Conservation (phyloP, 768 basidiomycete species). For the Amyloporia xantha region DNA sequence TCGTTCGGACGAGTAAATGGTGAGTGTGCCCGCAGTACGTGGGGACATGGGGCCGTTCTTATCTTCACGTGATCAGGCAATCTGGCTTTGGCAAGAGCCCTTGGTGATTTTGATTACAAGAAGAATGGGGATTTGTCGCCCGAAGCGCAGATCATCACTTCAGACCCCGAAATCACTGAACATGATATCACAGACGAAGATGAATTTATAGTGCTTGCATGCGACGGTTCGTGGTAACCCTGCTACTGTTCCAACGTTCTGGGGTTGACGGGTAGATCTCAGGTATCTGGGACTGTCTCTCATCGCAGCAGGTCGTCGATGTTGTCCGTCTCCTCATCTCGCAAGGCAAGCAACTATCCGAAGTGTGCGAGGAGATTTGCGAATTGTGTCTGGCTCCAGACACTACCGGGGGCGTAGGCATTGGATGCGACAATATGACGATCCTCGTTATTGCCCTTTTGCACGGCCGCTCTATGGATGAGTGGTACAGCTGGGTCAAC, state of each 20-base stretch:
- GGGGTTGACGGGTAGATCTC: constrained; percentile 1
- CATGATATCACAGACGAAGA: constrained; percentile 85
- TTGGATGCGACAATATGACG: constrained; percentile 99
- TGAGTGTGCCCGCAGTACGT: constrained; percentile 23
- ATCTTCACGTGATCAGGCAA: constrained; percentile 53
- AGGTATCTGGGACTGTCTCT: constrained; percentile 99
- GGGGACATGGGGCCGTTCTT: neutral
- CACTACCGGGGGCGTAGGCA: constrained; percentile 81
- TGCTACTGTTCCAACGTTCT: neutral
- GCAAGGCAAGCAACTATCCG: constrained; percentile 67
- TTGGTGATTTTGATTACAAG: constrained; percentile 99
- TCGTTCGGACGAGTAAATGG: constrained; percentile 97
- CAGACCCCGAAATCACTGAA: constrained; percentile 83
- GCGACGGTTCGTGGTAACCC: constrained; percentile 70
- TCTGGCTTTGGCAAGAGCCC: constrained; percentile 87
- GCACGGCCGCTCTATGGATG: constrained; percentile 78
- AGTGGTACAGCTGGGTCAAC: constrained; percentile 89
- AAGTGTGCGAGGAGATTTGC: constrained; percentile 87
- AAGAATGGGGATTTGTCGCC: constrained; percentile 77
- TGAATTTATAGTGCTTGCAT: constrained; percentile 94
- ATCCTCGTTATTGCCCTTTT: constrained; percentile 85
- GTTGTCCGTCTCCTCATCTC: constrained; percentile 78
- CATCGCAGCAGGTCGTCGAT: constrained; percentile 89
- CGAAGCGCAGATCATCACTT: constrained; percentile 91
- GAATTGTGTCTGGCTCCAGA: constrained; percentile 93